These are phyloP conservation scores for Globisporangium uncinulatum DNA, from an alignment of 352 stramenopile genomes.

Conservation along the genomic window DNA sequence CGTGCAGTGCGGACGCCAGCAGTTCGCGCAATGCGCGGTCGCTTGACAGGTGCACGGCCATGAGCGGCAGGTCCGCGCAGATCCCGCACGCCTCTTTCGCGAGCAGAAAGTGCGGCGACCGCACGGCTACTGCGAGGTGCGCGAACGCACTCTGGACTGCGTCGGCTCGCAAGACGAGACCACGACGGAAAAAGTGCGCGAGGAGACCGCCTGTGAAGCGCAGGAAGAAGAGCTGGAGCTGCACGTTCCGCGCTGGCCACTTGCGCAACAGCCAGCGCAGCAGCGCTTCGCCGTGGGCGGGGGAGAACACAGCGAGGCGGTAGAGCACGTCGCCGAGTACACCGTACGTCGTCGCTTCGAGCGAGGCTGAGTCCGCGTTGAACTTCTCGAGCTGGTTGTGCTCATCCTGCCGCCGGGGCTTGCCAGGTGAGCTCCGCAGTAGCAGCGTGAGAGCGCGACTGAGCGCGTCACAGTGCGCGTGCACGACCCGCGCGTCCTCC, in stretches of 20 bases:
- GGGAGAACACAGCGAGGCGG: slow-evolving; percentile 50
- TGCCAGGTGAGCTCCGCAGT: slow-evolving; percentile 45
- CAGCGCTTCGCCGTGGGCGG: slow-evolving; percentile 53
- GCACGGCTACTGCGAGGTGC: slow-evolving; percentile 44
- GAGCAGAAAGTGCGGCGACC: slow-evolving; percentile 68
- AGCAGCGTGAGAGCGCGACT: slow-evolving; percentile 48
- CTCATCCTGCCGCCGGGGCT: slow-evolving; percentile 25
- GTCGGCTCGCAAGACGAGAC: slow-evolving; percentile 42
- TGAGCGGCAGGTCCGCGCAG: slow-evolving; percentile 58
- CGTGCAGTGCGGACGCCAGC: slow-evolving; percentile 56
- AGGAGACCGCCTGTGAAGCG: slow-evolving; percentile 58
- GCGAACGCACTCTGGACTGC: slow-evolving; percentile 46
- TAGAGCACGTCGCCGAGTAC: slow-evolving; percentile 60
- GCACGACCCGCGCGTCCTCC: slow-evolving; percentile 14
- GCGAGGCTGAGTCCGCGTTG: slow-evolving; percentile 49
- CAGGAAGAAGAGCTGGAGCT: slow-evolving; percentile 72
- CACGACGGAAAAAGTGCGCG: slow-evolving; percentile 50
- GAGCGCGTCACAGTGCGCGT: slow-evolving; percentile 34
- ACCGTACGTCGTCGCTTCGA: slow-evolving; percentile 58
- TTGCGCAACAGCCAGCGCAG: slow-evolving; percentile 66
- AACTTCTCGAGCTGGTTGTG: slow-evolving; percentile 64
- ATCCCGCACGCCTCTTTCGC: slow-evolving; percentile 62
- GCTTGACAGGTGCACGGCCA: slow-evolving; percentile 58
- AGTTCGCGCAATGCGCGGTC: slow-evolving; percentile 52
- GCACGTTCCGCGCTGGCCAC: slow-evolving; percentile 68